Percentiles rank a stretch among this genome's conserved stretches.
Conservation (phyloP, 208 protist genomes). For the Polymyxa betae region DNA sequence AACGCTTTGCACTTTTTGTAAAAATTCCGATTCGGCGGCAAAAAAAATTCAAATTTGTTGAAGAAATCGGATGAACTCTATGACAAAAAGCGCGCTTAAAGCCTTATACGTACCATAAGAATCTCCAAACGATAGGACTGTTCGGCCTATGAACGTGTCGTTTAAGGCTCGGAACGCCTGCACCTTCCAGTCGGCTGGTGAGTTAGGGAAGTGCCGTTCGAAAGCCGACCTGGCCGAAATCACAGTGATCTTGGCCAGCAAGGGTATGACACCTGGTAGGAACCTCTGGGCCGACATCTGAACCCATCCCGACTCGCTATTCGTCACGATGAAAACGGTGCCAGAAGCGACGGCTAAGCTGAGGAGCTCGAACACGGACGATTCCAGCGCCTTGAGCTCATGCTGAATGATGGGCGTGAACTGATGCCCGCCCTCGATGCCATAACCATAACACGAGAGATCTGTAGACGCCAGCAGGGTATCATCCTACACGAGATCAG, state of each 20-base stretch:
- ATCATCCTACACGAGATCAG: neutral
- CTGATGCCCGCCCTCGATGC: neutral
- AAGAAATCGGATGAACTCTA: no score
- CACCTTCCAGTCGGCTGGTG: neutral
- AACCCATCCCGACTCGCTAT: neutral
- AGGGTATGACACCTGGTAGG: neutral
- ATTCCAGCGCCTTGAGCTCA: constrained; percentile 1
- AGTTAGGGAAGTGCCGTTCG: neutral
- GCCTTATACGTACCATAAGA: neutral
- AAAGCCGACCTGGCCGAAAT: constrained; percentile 1
- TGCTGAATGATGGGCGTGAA: neutral
- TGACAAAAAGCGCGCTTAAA: no score
- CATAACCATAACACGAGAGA: constrained; percentile 32
- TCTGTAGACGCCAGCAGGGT: constrained; percentile 42
- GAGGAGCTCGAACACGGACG: neutral
- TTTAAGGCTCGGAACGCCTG: neutral
- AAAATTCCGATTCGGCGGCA: no score
- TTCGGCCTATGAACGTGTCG: neutral
- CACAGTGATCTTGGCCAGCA: neutral
- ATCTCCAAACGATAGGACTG: constrained; percentile 23
- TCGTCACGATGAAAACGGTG: constrained; percentile 1
- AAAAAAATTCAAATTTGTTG: no score
- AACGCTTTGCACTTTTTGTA: no score
- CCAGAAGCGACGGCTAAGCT: neutral
- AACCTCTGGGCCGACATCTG: constrained; percentile 19